Conservation (phyloP, 2,329 filamentous ascomycete species). For the Alternaria sp. region DNA sequence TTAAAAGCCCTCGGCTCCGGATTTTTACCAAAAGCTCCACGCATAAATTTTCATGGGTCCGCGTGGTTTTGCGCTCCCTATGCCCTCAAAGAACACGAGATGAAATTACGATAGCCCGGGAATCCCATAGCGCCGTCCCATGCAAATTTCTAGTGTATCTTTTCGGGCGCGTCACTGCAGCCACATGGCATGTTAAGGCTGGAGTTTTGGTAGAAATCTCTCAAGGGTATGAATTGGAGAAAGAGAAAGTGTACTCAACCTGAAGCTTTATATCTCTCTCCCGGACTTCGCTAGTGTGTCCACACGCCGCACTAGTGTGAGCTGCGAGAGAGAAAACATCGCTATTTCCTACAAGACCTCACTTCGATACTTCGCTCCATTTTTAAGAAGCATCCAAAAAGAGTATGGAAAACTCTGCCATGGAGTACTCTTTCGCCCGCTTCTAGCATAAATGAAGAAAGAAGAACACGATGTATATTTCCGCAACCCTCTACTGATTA, state of each 20-base stretch:
- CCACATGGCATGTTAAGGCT: too few relatives aligned
- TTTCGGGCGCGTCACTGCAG: neutral
- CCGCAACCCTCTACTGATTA: too few relatives aligned
- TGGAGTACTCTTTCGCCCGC: too few relatives aligned
- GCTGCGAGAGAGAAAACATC: neutral
- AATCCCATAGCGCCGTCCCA: neutral
- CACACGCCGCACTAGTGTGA: neutral
- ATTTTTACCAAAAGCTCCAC: neutral
- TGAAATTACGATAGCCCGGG: neutral
- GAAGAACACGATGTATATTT: too few relatives aligned
- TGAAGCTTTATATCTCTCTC: neutral
- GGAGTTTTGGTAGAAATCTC: neutral
- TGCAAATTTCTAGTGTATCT: neutral
- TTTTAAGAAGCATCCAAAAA: neutral
- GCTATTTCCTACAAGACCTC: neutral
- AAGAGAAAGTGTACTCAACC: neutral
- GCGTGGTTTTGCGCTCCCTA: neutral
- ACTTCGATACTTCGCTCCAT: neutral
- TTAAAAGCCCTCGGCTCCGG: neutral
- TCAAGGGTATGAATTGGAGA: neutral
- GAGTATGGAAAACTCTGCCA: too few relatives aligned
- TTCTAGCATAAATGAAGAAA: too few relatives aligned
- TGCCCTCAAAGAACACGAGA: neutral
- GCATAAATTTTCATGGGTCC: neutral
- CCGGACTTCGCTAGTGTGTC: neutral